Conservation (phyloP, 2,329 filamentous ascomycete species). For the Fusarium longipes region DNA sequence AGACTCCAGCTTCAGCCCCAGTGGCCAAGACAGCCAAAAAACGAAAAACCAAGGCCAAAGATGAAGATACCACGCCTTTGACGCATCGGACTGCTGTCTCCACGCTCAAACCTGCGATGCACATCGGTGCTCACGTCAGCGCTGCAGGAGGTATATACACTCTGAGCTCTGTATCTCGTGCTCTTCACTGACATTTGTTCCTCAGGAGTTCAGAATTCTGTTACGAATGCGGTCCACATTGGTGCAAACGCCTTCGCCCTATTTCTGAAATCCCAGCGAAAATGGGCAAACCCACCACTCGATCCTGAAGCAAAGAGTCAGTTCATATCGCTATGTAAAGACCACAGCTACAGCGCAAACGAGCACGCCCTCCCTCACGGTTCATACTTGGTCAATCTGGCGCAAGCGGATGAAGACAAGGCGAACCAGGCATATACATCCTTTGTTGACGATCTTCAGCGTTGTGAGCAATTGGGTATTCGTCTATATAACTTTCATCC, state of each 20-base stretch:
- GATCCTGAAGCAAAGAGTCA: constrained; percentile 72
- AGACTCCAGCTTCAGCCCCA: constrained; percentile 40
- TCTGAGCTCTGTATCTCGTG: constrained; percentile 6
- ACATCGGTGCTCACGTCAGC: constrained; percentile 92
- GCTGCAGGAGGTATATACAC: constrained; percentile 77
- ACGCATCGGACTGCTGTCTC: constrained; percentile 72
- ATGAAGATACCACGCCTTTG: constrained; percentile 68
- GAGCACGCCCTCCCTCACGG: constrained; percentile 89
- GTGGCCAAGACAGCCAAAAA: constrained; percentile 55
- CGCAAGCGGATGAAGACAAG: constrained; percentile 82
- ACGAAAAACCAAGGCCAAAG: constrained; percentile 54
- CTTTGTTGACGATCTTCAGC: constrained; percentile 87
- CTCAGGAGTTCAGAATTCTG: constrained; percentile 86
- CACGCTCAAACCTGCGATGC: constrained; percentile 76
- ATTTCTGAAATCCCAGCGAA: constrained; percentile 95
- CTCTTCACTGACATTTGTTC: not conserved
- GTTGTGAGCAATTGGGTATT: constrained; percentile 89
- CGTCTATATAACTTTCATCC: constrained; percentile 98
- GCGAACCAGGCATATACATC: constrained; percentile 85
- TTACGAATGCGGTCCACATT: constrained; percentile 81
- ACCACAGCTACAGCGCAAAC: constrained; percentile 76
- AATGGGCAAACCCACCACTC: constrained; percentile 88
- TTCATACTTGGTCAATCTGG: constrained; percentile 95
- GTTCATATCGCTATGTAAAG: constrained; percentile 75
- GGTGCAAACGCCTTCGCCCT: constrained; percentile 94